Evolutionary conservation across 345 rosid genomes (phyloP), one percentile per base, ranked within the genome.

Genomic region (Salix caprea): DNA sequence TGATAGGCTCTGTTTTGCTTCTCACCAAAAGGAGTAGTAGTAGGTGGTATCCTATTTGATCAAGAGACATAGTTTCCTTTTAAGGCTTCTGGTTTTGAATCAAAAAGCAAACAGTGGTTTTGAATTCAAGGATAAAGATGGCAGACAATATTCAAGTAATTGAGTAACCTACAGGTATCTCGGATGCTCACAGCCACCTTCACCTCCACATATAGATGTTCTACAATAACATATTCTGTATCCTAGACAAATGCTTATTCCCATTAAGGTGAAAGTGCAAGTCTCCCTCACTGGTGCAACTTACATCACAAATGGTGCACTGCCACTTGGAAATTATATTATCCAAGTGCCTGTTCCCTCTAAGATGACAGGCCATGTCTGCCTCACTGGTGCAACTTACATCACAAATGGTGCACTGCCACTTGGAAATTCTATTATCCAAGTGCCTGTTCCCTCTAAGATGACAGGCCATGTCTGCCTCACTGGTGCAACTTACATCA

Each of bases 381-480:
- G 8, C 71, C 19, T 64, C 65, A 34, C 80, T 5, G 16, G 21
- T 30, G 71, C 80, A 77, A 3, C 40, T 70, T 34, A 64, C 13
- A 71, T 71, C 32, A 52, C 42, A 39, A 39, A 39, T 39, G 42
- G 42, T 39, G 12, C 42, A 39, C 42, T 39, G 42, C 42, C 42
- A 39, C 42, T 0, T 39, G 42, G 42, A 39, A 39, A 39, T 39
- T 8, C 11, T 39, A 2, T 1, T 9, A 39, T 6, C 48, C 65
- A 77, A 62, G 36, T 77, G 80, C 32, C 34, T 77, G 4, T 50
- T 42, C 9, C 80, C 80, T 11, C 36, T 71, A 65, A 64, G 46
- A 16, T 77, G 80, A 32, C 8, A 4, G 2, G 32, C 50, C 70
- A 77, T 18, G 80, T 34, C 50, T 46, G 9, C 71, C 19, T 65